These are phyloP conservation scores for Pseudevernia furfuracea DNA, from an alignment of 495 filamentous ascomycete genomes.

Conservation along the genomic window DNA sequence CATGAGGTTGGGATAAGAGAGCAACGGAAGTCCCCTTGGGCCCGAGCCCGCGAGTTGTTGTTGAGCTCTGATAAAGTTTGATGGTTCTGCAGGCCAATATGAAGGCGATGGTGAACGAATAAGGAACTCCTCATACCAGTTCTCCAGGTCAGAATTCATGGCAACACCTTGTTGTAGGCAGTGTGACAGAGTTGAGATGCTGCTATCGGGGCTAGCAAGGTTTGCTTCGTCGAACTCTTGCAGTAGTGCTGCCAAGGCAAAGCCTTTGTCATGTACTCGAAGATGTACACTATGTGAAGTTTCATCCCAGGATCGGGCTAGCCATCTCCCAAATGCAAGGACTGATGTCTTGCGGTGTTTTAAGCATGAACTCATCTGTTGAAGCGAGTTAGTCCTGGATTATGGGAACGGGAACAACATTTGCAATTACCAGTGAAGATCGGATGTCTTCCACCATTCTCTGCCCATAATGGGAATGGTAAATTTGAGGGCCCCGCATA, in stretches of 20 bases:
- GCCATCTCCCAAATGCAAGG: conserved; percentile 1
- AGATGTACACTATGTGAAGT: not conserved
- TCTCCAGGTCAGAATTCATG: not conserved
- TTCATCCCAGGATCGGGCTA: not conserved
- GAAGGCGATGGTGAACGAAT: conserved; percentile 7
- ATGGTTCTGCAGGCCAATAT: not conserved
- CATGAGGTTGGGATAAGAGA: not conserved
- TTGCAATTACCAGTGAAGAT: not conserved
- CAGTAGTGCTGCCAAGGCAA: conserved; percentile 4
- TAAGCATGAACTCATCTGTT: conserved; percentile 8
- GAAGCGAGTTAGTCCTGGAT: not conserved
- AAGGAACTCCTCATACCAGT: conserved; percentile 3
- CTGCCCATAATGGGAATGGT: not conserved
- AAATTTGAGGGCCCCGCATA: not conserved
- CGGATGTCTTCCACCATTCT: conserved; percentile 5
- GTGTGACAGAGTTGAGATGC: not conserved
- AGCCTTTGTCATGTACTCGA: conserved; percentile 5
- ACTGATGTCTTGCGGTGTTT: conserved; percentile 7
- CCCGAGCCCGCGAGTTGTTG: not conserved
- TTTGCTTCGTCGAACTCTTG: not conserved
- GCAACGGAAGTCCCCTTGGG: not conserved
- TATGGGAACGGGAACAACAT: not conserved
- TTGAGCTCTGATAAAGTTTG: not conserved
- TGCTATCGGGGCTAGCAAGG: not conserved
- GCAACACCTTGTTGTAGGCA: not conserved